Evolutionary conservation across 1,284 basidiomycete species (phyloP), one percentile per base, ranked within the genome.

Genomic region (Ustilago sp.): DNA sequence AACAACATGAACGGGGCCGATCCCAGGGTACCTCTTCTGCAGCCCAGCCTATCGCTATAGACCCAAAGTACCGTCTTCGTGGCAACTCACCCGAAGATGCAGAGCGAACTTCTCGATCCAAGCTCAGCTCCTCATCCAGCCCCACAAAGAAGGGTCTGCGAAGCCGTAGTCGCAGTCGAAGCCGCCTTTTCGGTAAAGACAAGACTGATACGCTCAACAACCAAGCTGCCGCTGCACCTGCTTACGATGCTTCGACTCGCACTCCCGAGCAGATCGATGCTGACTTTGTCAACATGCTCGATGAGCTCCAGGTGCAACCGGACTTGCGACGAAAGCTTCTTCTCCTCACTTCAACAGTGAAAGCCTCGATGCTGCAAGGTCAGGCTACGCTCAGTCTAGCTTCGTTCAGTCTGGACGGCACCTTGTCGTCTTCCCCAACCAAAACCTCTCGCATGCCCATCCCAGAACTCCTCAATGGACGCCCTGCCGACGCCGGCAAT

Each of bases 341-440:
- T 45, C 90, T 90, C 28, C 92, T 95, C 89, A 93, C 93, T 70
- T 87, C 91, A 0, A 90, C 91, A 2, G 93, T 95, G 45, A 94
- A 94, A 82, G 92, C 92, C 3, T 92, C 92, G n/a, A 94, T 95
- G 92, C 88, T 95, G 63, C 93, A 92, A 81, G 93, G 93, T 0
- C 93, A 93, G 2, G 91, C 91, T 32, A 89, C 90, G 13, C 88
- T 94, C 80, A 88, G 89, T 32, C 85, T 89, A 12, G 88, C 87
- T 17, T 83, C 88, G 0, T 80, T 88, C 19, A 74, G 68, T 3
- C 13, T 73, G 31, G 66, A 68, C 9, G 59, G 57, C 13, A 31
- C 36, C 15, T 8, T 63, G 45, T 43, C 68, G 6, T 57, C 59
- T 9, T 66, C 73, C 0, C 63, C 72, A 0, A 58, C 57, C 17